Evolutionary conservation across 257 asterid genomes (phyloP), one percentile per base, ranked within the genome.

Genomic region (Cinchona pubescens): DNA sequence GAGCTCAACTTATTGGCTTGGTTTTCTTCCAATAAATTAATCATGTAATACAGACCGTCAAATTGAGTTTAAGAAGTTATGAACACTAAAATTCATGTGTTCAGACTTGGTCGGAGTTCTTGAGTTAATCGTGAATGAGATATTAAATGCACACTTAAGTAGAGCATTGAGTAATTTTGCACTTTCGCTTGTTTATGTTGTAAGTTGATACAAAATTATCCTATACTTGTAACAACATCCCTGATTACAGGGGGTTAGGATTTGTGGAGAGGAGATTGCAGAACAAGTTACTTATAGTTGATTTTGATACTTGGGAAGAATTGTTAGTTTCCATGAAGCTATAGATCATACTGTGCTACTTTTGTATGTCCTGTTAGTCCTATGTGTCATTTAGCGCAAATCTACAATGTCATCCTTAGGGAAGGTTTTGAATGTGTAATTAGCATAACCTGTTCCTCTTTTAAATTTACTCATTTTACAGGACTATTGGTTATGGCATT

Each of bases 401-500:
- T 38, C 21, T 40, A 9, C 15, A 43, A 23, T 49, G 14, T 46
- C 43, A n/a, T 25, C 34, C 49, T n/a, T 59, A 2, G 46, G 49
- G 45, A 13, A 48, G 35, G 27, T 25, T 73, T 21, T 16, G 10
- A 59, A 21, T 35, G 48, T 58, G 62, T 65, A 37, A 78, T 25
- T 42, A 51, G 49, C 49, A 32, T 30, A 23, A 53, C 30, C 27
- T 69, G 45, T 70, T 69, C 30, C 63, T 80, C 73, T 69, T 29
- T 71, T 55, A 67, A 75, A 74, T 40, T 72, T 73, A 23, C 37
- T 9, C n/a, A 1, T 70, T 70, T 32, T 63, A 78, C 64, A 95
- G 99, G 99, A 53, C 82, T 95, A 82, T 87, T 85, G 69, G 96
- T 95, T 72, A 77, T 95, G 71, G 89, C 98, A 43, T 95, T 92